phyloP scores from a whole-genome alignment of 208 protist species.

The Kentomonas sorsogonicus region DNA sequence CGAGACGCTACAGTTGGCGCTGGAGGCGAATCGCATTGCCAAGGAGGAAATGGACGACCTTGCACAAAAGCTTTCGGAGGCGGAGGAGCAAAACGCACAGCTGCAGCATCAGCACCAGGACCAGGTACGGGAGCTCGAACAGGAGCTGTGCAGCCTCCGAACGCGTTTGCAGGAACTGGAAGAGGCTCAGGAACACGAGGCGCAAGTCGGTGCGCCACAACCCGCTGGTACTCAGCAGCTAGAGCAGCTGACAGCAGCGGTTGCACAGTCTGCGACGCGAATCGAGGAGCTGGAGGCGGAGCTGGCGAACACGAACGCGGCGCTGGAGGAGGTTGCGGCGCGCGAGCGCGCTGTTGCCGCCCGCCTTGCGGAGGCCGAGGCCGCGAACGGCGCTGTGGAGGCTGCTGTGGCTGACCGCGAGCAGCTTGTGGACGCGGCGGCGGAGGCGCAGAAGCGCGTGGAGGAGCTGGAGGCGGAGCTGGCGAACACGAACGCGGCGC shows the following conservation, averaged over 20 bases:
- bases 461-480: constrained; percentile 5
- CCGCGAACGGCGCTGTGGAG: constrained; percentile 10
- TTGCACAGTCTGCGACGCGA: too few relatives aligned
- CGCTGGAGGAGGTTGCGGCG: neutral
- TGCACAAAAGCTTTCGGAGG: neutral
- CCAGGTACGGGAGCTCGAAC: constrained; percentile 19
- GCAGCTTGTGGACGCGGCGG: constrained; percentile 12
- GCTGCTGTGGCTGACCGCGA: constrained; percentile 12
- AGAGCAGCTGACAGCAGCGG: too few relatives aligned
- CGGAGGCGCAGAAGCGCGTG: constrained; percentile 10
- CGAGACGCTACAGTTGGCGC: too few relatives aligned
- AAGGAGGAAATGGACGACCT: neutral
- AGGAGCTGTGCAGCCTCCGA: constrained; percentile 15
- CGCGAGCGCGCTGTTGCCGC: constrained; percentile 1
- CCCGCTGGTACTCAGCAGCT: constrained; percentile 4
- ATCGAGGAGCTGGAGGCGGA: constrained; percentile 8
- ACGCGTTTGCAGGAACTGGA: constrained; percentile 24
- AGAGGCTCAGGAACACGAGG: too few relatives aligned
- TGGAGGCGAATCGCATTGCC: too few relatives aligned
- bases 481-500: constrained; percentile 7
- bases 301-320: constrained; percentile 10
- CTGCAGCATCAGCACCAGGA: constrained; percentile 15
- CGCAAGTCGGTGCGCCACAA: too few relatives aligned
- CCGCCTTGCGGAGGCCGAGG: neutral
- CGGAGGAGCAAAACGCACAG: constrained; percentile 12